phyloP scores from a whole-genome alignment of 2,329 filamentous ascomycete genomes.

The Mycosphaerella sp. region DNA sequence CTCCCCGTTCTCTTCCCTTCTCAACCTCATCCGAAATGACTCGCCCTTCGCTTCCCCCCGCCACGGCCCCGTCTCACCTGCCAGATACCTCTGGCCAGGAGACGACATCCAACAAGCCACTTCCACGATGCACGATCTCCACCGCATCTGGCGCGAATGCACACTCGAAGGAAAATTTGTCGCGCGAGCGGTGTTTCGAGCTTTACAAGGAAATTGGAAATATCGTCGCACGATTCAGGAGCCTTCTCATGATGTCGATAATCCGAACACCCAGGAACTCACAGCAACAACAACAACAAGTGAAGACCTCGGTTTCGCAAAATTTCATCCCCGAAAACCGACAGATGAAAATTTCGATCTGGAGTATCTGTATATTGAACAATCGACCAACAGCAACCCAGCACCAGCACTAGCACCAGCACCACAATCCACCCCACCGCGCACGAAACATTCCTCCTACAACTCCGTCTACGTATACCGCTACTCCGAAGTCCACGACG shows the following conservation, averaged over 20 bases:
- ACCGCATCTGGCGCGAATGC: conserved; percentile 27
- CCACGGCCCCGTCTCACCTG: conserved; percentile 43
- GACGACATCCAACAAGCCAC: conserved; percentile 38
- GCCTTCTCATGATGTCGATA: conserved; percentile 9
- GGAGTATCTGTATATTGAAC: conserved; percentile 32
- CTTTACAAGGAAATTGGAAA: conserved; percentile 30
- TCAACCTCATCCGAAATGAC: conserved; percentile 47
- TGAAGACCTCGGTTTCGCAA: too few relatives aligned
- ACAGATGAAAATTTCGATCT: conserved; percentile 28
- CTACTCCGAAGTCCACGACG: conserved; percentile 56
- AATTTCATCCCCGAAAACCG: conserved; percentile 28
- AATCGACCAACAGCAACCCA: conserved; percentile 9
- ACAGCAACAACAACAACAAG: too few relatives aligned
- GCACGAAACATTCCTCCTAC: conserved; percentile 23
- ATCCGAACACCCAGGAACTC: too few relatives aligned
- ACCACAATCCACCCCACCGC: too few relatives aligned
- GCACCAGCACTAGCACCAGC: conserved; percentile 19
- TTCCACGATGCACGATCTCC: conserved; percentile 44
- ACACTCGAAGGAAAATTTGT: conserved; percentile 23
- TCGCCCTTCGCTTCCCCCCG: conserved; percentile 37
- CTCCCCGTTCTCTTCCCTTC: conserved; percentile 34
- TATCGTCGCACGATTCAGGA: conserved; percentile 25
- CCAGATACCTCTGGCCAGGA: conserved; percentile 29
- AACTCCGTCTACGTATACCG: conserved; percentile 64
- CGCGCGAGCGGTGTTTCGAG: conserved; percentile 29